phyloP scores from a whole-genome alignment of 345 rosid species.

The Sisymbrium altissimum region DNA sequence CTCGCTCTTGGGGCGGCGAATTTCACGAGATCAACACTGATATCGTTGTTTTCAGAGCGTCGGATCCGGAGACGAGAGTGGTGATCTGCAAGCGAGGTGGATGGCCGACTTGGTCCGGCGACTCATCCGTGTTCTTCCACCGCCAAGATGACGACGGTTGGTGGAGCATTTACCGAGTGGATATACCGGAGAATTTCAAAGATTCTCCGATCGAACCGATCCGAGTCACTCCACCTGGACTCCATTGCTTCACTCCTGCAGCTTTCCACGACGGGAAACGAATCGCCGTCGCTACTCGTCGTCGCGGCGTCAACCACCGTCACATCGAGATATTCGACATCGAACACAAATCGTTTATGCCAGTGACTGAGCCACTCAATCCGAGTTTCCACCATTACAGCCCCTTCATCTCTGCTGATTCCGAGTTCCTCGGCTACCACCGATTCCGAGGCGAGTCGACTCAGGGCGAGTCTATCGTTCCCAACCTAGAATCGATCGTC shows the following conservation, averaged over 20 bases:
- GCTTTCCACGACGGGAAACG: constrained; percentile 54
- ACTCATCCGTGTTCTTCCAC: constrained; percentile 68
- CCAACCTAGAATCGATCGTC: constrained; percentile 58
- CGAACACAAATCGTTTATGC: constrained; percentile 39
- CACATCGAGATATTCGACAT: constrained; percentile 73
- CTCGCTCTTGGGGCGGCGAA: constrained; percentile 78
- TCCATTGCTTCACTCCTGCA: constrained; percentile 91
- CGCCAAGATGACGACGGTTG: constrained; percentile 79
- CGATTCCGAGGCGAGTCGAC: constrained; percentile 70
- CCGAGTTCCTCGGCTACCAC: constrained; percentile 62
- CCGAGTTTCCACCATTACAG: constrained; percentile 74
- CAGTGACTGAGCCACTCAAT: constrained; percentile 52
- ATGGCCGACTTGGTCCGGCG: constrained; percentile 88
- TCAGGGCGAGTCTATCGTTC: constrained; percentile 47
- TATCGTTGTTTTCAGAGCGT: constrained; percentile 51
- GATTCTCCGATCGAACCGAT: constrained; percentile 36
- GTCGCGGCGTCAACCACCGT: constrained; percentile 41
- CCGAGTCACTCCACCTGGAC: constrained; percentile 78
- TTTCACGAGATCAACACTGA: constrained; percentile 69
- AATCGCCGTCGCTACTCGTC: constrained; percentile 74
- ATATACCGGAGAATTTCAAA: constrained; percentile 33
- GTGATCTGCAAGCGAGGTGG: constrained; percentile 61
- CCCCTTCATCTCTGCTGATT: constrained; percentile 66
- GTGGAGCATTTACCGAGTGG: constrained; percentile 79
- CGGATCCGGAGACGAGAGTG: constrained; percentile 48